Evolutionary conservation across 768 basidiomycete genomes (phyloP).

Genomic region (Solioccasus polychromus): DNA sequence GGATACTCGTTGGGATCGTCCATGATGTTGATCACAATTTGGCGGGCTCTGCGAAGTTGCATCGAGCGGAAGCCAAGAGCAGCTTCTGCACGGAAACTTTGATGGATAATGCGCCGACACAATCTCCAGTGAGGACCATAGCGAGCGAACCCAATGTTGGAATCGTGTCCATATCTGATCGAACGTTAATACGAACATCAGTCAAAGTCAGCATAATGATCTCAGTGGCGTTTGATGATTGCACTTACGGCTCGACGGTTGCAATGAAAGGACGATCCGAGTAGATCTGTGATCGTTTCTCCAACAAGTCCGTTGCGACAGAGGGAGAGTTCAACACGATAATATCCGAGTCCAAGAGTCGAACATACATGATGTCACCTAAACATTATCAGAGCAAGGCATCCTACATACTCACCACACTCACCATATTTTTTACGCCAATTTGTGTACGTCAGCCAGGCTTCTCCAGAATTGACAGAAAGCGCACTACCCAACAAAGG

Average conservation of each 20-base stretch:
- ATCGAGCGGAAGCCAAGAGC: neutral
- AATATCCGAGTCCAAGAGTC: slow-evolving; percentile 2
- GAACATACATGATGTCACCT: slow-evolving; percentile 10
- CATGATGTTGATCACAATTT: neutral
- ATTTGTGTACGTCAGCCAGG: slow-evolving; percentile 7
- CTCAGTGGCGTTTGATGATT: too few species aligned
- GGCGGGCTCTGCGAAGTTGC: neutral
- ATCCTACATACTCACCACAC: too few species aligned
- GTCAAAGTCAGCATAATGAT: too few species aligned
- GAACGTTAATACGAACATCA: too few species aligned
- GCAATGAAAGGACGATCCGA: slow-evolving; percentile 12
- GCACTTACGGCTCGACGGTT: slow-evolving; percentile 4
- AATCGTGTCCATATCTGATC: neutral
- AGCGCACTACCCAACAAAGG: slow-evolving; percentile 7
- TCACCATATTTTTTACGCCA: slow-evolving; percentile 8
- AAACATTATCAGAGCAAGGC: neutral
- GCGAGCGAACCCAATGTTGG: neutral
- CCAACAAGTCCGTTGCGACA: slow-evolving; percentile 2
- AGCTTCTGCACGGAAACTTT: neutral
- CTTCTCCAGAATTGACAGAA: neutral
- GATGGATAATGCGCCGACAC: neutral
- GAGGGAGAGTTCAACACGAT: slow-evolving; percentile 8
- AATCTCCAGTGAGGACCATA: neutral
- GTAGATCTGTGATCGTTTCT: slow-evolving; percentile 13
- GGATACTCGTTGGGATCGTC: neutral